These are phyloP conservation scores for Colletotrichum musicola DNA, from an alignment of 2,329 filamentous ascomycete species.

Conservation along the genomic window DNA sequence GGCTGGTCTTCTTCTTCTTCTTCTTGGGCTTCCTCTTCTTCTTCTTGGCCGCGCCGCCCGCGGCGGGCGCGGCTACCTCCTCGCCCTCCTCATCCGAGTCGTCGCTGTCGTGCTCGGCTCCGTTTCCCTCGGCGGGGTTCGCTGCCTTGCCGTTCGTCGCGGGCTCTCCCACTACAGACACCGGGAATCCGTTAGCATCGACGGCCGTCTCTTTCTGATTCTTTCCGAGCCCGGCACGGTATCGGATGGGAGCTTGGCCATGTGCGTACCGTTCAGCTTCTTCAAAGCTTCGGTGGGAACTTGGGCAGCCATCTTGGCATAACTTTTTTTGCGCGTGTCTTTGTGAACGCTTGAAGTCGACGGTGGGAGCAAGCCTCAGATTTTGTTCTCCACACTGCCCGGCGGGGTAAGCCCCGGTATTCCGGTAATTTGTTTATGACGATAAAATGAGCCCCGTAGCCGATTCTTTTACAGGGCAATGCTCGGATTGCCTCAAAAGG, in stretches of 20 bases:
- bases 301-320: constrained; percentile 57
- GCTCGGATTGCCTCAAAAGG: too few species aligned
- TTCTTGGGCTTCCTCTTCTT: constrained; percentile 84
- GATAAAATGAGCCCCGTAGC: too few species aligned
- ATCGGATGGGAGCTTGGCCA: not conserved
- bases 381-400: constrained; percentile 37
- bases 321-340: constrained; percentile 25
- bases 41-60: constrained; percentile 68
- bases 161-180: constrained; percentile 53
- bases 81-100: constrained; percentile 68
- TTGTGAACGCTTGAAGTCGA: constrained; percentile 29
- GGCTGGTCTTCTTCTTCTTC: constrained; percentile 66
- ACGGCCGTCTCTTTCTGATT: not conserved
- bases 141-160: constrained; percentile 55
- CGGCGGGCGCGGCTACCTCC: constrained; percentile 48
- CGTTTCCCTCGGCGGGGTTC: constrained; percentile 51
- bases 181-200: constrained; percentile 27
- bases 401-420: constrained; percentile 39
- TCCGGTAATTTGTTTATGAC: constrained; percentile 15
- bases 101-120: constrained; percentile 57
- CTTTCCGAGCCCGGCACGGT: not conserved
- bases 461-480: too few species aligned
- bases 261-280: constrained; percentile 55
- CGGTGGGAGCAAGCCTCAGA: constrained; percentile 33
- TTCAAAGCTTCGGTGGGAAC: constrained; percentile 58